Base-by-base conservation (phyloP, 73 alveolate genomes). In the Stentor roeselii region DNA sequence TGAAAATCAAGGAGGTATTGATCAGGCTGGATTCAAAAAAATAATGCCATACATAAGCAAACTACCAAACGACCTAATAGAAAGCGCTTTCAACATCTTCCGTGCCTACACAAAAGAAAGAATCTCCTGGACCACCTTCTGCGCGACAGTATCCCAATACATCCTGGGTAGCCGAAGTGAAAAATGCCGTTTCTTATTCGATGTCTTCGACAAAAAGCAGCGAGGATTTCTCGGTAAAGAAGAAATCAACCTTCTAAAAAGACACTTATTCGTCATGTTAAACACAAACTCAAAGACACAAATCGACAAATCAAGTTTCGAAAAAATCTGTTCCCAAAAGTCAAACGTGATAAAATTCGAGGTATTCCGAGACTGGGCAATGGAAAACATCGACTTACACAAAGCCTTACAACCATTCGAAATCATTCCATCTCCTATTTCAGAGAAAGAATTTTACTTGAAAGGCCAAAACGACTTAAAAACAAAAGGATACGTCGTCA, bases 111-210 rank as follows among this genome's bases (percentile, higher is more conserved):
- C 80, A 2, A 14, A 1, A 32, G 80, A 32, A 21, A 21, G 37
- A 21, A 67, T 67, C 14, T 30, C 80, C 34, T 67, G 80, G 80
- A 21, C 11, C 50, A n/a, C 21, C 37, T 67, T 67, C n/a, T 67
- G 80, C 80, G 80, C 37, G 34, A 67, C 80, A 27, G 80, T 67
- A 27, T 67, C 80, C 14, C 80, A 67, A 67, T 67, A 67, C 34
- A 67, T 67, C 34, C 41, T 67, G 14, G 80, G 80, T 21, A 21
- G 37, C 34, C n/a, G 80, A 34, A 27, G 34, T 21, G 80, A 67
- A 67, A 67, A 67, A 67, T 67, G 80, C 42, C 21, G 37, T 27
- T 67, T 67, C 80, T 40, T 67, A 30, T 67, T 30, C 34, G 37
- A 67, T 21, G 80, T 67, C 41, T 67, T 67, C 34, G 80, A 67